Conservation (phyloP, 768 basidiomycete species). For the Pleurotus giganteus region DNA sequence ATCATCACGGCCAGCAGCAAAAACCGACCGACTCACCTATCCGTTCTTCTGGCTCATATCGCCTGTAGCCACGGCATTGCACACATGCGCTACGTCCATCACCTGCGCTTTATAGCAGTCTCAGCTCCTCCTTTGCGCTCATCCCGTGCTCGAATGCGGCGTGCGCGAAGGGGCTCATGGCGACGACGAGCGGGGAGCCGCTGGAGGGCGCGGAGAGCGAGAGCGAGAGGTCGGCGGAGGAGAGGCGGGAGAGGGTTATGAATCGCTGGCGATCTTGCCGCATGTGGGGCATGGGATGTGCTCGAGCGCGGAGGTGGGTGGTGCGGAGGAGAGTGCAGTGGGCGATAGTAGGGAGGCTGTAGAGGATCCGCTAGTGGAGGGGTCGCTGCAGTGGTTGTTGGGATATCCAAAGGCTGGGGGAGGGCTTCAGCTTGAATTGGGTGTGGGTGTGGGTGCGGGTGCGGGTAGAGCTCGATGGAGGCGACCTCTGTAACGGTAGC, state of each 20-base stretch:
- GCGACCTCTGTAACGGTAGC: not conserved
- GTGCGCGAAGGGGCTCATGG: slow-evolving; percentile 50
- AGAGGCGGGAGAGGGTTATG: too few relatives aligned
- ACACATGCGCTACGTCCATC: slow-evolving; percentile 67
- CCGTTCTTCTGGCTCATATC: slow-evolving; percentile 68
- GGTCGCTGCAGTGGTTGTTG: slow-evolving; percentile 12
- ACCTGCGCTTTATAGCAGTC: slow-evolving; percentile 63
- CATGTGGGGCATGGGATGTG: slow-evolving; percentile 53
- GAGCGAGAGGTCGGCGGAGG: slow-evolving; percentile 27
- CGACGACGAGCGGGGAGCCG: slow-evolving; percentile 45
- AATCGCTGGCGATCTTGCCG: slow-evolving; percentile 47
- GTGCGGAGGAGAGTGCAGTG: slow-evolving; percentile 35
- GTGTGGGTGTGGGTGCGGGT: slow-evolving; percentile 32
- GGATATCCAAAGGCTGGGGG: not conserved
- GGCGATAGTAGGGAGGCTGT: too few relatives aligned
- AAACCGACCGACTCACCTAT: slow-evolving; percentile 62
- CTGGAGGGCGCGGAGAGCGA: not conserved
- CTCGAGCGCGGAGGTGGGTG: too few relatives aligned
- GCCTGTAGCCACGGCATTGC: slow-evolving; percentile 67
- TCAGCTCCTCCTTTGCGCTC: slow-evolving; percentile 67
- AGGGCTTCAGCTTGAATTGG: slow-evolving; percentile 15
- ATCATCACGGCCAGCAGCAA: not conserved
- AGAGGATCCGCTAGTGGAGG: not conserved
- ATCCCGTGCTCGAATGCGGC: slow-evolving; percentile 56
- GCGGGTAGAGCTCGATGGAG: too few relatives aligned